phyloP scores from a whole-genome alignment of 495 filamentous ascomycete genomes.

The Hypoxylon perforatum region DNA sequence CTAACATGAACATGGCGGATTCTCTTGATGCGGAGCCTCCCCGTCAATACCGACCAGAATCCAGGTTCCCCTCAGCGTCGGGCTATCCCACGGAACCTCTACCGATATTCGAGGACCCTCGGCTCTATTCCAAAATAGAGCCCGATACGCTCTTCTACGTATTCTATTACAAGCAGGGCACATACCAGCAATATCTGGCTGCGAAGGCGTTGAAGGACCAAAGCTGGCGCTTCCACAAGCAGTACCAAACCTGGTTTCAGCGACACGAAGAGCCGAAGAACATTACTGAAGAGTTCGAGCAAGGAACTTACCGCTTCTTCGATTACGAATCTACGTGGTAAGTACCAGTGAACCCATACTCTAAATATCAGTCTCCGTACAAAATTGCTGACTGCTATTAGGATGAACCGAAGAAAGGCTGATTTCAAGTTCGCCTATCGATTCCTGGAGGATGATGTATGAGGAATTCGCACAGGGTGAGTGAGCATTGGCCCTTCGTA shows the following conservation, averaged over 20 bases:
- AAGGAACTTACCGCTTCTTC: slow-evolving; percentile 98
- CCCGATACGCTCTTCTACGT: slow-evolving; percentile 98
- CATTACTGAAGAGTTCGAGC: slow-evolving; percentile 98
- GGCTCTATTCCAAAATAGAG: slow-evolving; percentile 87
- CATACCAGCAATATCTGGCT: slow-evolving; percentile 95
- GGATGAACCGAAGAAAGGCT: slow-evolving; percentile 99
- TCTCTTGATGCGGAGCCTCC: slow-evolving; percentile 77
- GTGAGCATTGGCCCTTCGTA: neutral
- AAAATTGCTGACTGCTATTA: slow-evolving; percentile 52
- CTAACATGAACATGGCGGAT: slow-evolving; percentile 70
- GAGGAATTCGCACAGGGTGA: neutral
- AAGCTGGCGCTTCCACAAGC: slow-evolving; percentile 99
- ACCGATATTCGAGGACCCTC: slow-evolving; percentile 87
- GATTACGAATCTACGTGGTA: slow-evolving; percentile 99
- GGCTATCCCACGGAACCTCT: slow-evolving; percentile 94
- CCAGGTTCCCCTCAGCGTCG: slow-evolving; percentile 65
- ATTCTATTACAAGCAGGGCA: slow-evolving; percentile 97
- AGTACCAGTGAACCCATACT: slow-evolving; percentile 57
- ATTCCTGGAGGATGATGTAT: slow-evolving; percentile 93
- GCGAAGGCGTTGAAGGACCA: slow-evolving; percentile 95
- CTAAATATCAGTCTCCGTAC: neutral
- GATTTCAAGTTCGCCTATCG: slow-evolving; percentile 99
- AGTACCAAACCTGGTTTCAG: slow-evolving; percentile 99
- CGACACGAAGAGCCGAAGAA: slow-evolving; percentile 97
- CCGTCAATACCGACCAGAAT: too few relatives aligned